phyloP scores from a whole-genome alignment of 2,329 filamentous ascomycete species.

The Cercospora brassicicola region DNA sequence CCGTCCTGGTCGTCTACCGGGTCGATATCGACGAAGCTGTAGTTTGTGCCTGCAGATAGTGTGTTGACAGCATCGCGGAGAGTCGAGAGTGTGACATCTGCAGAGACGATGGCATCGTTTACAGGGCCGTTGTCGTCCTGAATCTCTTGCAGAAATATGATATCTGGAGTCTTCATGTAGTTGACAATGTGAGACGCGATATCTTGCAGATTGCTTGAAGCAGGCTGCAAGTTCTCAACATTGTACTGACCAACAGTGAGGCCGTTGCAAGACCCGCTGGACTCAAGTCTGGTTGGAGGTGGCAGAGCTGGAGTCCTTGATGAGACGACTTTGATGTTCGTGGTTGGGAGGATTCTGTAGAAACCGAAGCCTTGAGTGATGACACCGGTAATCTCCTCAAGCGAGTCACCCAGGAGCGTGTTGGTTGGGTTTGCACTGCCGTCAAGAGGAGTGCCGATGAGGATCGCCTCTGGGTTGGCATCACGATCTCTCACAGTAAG shows the following conservation, averaged over 20 bases:
- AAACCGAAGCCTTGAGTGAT: slow-evolving; percentile 66
- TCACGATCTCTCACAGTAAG: slow-evolving; percentile 64
- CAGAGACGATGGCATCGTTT: slow-evolving; percentile 59
- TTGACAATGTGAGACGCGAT: slow-evolving; percentile 66
- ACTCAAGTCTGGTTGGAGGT: slow-evolving; percentile 55
- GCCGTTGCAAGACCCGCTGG: slow-evolving; percentile 58
- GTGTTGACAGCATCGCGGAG: slow-evolving; percentile 55
- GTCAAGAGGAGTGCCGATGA: slow-evolving; percentile 65
- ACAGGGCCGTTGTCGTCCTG: slow-evolving; percentile 65
- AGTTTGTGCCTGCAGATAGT: slow-evolving; percentile 51
- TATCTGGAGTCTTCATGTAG: slow-evolving; percentile 62
- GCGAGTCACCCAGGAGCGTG: slow-evolving; percentile 64
- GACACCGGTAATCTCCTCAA: slow-evolving; percentile 68
- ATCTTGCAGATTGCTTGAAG: slow-evolving; percentile 55
- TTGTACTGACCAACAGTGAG: slow-evolving; percentile 69
- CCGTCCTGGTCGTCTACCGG: slow-evolving; percentile 64
- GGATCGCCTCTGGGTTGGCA: slow-evolving; percentile 68
- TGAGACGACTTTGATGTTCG: slow-evolving; percentile 53
- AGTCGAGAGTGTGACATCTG: slow-evolving; percentile 60
- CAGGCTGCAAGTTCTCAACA: slow-evolving; percentile 65
- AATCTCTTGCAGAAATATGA: slow-evolving; percentile 69
- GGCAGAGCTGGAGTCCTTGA: slow-evolving; percentile 51
- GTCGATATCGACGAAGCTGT: slow-evolving; percentile 61
- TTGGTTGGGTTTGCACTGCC: slow-evolving; percentile 60
- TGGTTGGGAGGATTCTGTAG: slow-evolving; percentile 67